These are phyloP conservation scores for Aspergillus pseudoglaucus DNA, from an alignment of 2,329 filamentous ascomycete genomes.

Conservation along the genomic window DNA sequence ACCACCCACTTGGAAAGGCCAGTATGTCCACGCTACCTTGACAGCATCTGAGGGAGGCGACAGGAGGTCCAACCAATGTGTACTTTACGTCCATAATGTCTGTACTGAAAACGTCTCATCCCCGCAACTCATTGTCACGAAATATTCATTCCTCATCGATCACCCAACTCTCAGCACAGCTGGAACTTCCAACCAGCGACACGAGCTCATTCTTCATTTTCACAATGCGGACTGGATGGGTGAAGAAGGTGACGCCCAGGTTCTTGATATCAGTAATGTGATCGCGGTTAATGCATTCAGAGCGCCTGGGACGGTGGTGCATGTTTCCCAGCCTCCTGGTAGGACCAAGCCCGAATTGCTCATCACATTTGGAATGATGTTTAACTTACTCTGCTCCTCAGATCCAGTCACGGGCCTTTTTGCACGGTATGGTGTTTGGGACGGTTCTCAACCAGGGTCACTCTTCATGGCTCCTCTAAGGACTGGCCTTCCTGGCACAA, in stretches of 20 bases:
- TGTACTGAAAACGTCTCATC: not conserved
- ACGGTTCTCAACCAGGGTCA: not conserved
- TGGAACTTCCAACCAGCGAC: not conserved
- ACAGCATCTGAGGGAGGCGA: not conserved
- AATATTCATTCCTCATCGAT: not conserved
- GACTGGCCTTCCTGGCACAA: not conserved
- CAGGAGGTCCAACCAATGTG: not conserved
- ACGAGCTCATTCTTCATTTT: constrained; percentile 2
- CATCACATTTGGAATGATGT: not conserved
- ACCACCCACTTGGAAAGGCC: not conserved
- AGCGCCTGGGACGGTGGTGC: not conserved
- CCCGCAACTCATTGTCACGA: not conserved
- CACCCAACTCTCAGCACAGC: not conserved
- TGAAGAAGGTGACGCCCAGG: not conserved
- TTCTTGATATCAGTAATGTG: not conserved
- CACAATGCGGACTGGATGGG: not conserved
- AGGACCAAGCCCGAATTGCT: not conserved
- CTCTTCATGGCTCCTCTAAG: constrained; percentile 1
- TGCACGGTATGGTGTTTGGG: not conserved
- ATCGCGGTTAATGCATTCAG: not conserved
- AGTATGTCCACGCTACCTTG: not conserved
- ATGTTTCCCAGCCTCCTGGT: not conserved
- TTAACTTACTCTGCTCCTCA: not conserved
- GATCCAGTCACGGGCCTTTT: not conserved
- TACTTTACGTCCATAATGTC: not conserved